phyloP scores from a whole-genome alignment of 1,284 basidiomycete species.

The Rhizoctonia solani region DNA sequence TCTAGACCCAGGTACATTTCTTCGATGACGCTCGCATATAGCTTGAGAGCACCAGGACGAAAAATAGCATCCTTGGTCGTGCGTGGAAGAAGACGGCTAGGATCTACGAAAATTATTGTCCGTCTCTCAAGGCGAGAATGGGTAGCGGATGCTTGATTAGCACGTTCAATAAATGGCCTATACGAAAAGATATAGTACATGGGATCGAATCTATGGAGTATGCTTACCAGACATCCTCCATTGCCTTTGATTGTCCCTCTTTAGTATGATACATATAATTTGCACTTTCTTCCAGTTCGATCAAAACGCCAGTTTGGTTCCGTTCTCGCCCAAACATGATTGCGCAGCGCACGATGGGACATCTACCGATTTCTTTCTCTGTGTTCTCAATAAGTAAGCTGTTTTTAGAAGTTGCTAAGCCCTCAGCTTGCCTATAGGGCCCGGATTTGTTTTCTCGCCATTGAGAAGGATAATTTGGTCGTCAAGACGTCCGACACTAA shows the following conservation, averaged over 20 bases:
- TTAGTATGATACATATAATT: slow-evolving; percentile 46
- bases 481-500: slow-evolving; percentile 27
- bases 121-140: slow-evolving; percentile 52
- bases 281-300: slow-evolving; percentile 47
- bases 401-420: slow-evolving; percentile 39
- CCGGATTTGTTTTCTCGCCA: slow-evolving; percentile 48
- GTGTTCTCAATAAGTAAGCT: slow-evolving; percentile 1
- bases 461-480: slow-evolving; percentile 35
- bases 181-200: neutral
- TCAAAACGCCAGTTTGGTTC: slow-evolving; percentile 51
- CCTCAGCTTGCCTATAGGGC: slow-evolving; percentile 48
- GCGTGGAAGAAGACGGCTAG: neutral
- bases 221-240: slow-evolving; percentile 48
- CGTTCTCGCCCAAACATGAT: slow-evolving; percentile 51
- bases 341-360: slow-evolving; percentile 46
- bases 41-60: slow-evolving; percentile 27
- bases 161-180: slow-evolving; percentile 50
- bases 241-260: slow-evolving; percentile 44
- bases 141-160: slow-evolving; percentile 48
- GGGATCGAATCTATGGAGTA: neutral
- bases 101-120: neutral
- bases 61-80: slow-evolving; percentile 35
- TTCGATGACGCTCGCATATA: slow-evolving; percentile 36
- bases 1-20: slow-evolving; percentile 34
- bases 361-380: slow-evolving; percentile 43